Evolutionary conservation across 495 filamentous ascomycete genomes (phyloP).

Genomic region (Amniculicola lignicola): DNA sequence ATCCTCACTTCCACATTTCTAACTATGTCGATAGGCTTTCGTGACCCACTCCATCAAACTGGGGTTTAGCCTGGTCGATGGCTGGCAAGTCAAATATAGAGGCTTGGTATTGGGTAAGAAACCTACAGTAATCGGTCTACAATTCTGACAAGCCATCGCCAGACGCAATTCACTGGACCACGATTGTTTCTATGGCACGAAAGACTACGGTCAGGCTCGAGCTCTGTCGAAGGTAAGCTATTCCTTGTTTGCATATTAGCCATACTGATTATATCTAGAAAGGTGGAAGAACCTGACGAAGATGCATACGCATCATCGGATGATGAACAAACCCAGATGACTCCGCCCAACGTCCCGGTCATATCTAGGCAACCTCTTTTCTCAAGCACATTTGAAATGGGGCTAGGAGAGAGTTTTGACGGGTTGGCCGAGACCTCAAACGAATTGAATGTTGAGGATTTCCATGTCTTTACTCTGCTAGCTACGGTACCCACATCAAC

Average conservation of each 20-base stretch:
- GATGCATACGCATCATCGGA: background rate
- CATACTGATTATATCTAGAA: too few relatives aligned
- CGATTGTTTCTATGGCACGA: conserved; percentile 1
- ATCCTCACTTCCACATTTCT: background rate
- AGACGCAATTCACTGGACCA: conserved; percentile 4
- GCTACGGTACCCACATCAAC: background rate
- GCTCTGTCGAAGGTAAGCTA: background rate
- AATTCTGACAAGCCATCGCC: background rate
- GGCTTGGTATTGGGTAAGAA: background rate
- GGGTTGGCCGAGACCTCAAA: too few relatives aligned
- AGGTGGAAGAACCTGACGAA: background rate
- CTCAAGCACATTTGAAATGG: too few relatives aligned
- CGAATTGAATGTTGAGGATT: background rate
- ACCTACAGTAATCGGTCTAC: background rate
- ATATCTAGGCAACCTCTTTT: too few relatives aligned
- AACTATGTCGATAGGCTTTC: background rate
- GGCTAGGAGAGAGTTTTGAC: too few relatives aligned
- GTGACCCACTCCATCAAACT: conserved; percentile 1
- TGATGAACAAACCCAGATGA: too few relatives aligned
- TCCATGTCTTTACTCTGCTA: conserved; percentile 13
- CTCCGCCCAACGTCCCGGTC: too few relatives aligned
- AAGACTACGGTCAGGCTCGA: conserved; percentile 3
- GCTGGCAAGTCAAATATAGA: conserved; percentile 14
- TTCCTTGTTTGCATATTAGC: too few relatives aligned
- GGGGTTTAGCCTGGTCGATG: conserved; percentile 13